Evolutionary conservation across 2,329 filamentous ascomycete species (phyloP).

Genomic region (Sporothrix euskadiensis): DNA sequence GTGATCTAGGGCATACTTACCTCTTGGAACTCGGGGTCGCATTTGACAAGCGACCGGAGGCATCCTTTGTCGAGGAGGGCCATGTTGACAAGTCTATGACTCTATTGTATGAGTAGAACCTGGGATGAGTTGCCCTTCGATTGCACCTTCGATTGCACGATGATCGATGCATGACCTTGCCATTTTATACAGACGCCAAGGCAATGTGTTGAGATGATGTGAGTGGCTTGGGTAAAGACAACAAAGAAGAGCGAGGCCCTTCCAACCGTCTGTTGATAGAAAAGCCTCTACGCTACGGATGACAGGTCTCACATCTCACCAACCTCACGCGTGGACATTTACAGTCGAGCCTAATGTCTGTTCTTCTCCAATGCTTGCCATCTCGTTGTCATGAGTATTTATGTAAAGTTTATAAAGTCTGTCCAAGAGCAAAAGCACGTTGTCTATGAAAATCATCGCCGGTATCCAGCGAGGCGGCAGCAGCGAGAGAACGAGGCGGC

Average conservation of each 20-base stretch:
- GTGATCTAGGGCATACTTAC: neutral
- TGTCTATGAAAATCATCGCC: neutral
- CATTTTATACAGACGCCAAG: neutral
- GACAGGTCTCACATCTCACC: neutral
- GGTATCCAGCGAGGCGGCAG: conserved; percentile 39
- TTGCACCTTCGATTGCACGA: too few relatives aligned
- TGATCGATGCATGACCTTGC: too few relatives aligned
- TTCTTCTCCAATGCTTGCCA: neutral
- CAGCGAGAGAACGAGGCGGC: neutral
- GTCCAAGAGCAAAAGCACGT: neutral
- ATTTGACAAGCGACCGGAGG: neutral
- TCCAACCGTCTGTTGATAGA: neutral
- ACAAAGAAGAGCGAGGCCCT: neutral
- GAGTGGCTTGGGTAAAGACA: too few relatives aligned
- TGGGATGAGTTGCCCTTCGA: neutral
- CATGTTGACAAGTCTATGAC: neutral
- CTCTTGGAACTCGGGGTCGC: neutral
- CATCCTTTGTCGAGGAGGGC: neutral
- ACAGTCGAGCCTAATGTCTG: neutral
- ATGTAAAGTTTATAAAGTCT: neutral
- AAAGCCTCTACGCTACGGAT: neutral
- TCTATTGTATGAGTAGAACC: neutral
- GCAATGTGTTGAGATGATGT: neutral
- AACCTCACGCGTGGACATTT: neutral
- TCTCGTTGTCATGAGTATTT: neutral